phyloP scores from a whole-genome alignment of 1,284 basidiomycete genomes.

The Moesziomyces sp. region DNA sequence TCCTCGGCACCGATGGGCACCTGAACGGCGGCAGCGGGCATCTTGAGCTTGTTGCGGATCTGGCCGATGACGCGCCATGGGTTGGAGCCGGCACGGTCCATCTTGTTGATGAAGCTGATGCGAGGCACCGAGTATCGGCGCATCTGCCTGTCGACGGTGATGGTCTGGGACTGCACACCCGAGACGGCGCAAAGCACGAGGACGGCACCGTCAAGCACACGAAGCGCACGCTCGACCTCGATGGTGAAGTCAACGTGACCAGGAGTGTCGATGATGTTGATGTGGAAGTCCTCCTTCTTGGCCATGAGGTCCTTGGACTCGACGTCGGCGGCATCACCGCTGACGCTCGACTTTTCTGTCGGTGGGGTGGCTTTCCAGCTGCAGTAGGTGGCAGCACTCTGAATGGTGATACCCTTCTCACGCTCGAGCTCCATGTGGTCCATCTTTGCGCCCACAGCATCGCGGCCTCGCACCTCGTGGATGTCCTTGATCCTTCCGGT shows the following conservation, averaged over 20 bases:
- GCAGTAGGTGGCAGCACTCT: slow-evolving; percentile 97
- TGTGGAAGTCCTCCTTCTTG: slow-evolving; percentile 80
- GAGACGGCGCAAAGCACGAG: slow-evolving; percentile 96
- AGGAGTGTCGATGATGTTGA: slow-evolving; percentile 99
- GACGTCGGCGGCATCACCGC: slow-evolving; percentile 62
- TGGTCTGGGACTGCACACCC: slow-evolving; percentile 98
- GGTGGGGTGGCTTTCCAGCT: slow-evolving; percentile 83
- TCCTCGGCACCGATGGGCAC: slow-evolving; percentile 94
- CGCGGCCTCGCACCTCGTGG: slow-evolving; percentile 95
- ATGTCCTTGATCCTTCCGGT: slow-evolving; percentile 95
- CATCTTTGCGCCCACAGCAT: slow-evolving; percentile 99
- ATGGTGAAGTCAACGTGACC: slow-evolving; percentile 99
- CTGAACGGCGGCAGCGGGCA: slow-evolving; percentile 94
- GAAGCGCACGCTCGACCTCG: slow-evolving; percentile 95
- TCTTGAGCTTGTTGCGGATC: slow-evolving; percentile 89
- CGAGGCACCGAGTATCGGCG: slow-evolving; percentile 91
- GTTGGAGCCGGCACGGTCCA: slow-evolving; percentile 98
- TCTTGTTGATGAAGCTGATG: slow-evolving; percentile 98
- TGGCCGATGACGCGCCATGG: slow-evolving; percentile 95
- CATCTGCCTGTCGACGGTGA: slow-evolving; percentile 99
- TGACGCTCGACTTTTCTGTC: slow-evolving; percentile 64
- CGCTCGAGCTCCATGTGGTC: slow-evolving; percentile 99
- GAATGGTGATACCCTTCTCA: slow-evolving; percentile 99
- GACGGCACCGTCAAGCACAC: slow-evolving; percentile 96
- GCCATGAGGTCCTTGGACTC: slow-evolving; percentile 44